phyloP scores from a whole-genome alignment of 306 rosid genomes.

The Ormosia emarginata region DNA sequence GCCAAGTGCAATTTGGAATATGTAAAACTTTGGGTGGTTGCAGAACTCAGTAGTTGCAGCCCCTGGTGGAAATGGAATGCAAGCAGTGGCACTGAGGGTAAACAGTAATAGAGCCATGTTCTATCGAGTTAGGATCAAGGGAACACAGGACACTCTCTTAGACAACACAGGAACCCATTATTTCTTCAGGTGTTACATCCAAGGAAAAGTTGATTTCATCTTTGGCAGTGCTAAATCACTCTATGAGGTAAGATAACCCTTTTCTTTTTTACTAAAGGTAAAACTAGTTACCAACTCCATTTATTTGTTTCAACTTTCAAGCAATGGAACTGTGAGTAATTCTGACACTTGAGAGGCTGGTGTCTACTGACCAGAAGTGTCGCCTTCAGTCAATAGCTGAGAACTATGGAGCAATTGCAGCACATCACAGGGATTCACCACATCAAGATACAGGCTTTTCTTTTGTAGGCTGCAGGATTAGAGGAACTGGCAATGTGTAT shows the following conservation, averaged over 20 bases:
- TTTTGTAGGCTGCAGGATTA: conserved; percentile 59
- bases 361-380: conserved; percentile 52
- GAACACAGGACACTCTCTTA: conserved; percentile 82
- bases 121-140: conserved; percentile 57
- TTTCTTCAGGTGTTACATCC: conserved; percentile 55
- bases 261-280: neutral
- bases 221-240: conserved; percentile 80
- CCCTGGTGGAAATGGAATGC: conserved; percentile 74
- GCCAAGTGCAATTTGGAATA: neutral
- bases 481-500: conserved; percentile 57
- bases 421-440: conserved; percentile 64
- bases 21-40: neutral
- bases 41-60: conserved; percentile 77
- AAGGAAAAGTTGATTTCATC: conserved; percentile 78
- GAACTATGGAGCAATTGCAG: conserved; percentile 80
- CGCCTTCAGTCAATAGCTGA: conserved; percentile 50
- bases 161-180: conserved; percentile 78
- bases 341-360: conserved; percentile 1
- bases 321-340: neutral
- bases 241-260: conserved; percentile 48
- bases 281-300: neutral
- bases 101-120: conserved; percentile 77
- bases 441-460: conserved; percentile 68
- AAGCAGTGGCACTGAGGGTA: conserved; percentile 84
- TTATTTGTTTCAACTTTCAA: neutral